Conservation (phyloP, 2,329 filamentous ascomycete species). For the Exophiala dermatitidis region DNA sequence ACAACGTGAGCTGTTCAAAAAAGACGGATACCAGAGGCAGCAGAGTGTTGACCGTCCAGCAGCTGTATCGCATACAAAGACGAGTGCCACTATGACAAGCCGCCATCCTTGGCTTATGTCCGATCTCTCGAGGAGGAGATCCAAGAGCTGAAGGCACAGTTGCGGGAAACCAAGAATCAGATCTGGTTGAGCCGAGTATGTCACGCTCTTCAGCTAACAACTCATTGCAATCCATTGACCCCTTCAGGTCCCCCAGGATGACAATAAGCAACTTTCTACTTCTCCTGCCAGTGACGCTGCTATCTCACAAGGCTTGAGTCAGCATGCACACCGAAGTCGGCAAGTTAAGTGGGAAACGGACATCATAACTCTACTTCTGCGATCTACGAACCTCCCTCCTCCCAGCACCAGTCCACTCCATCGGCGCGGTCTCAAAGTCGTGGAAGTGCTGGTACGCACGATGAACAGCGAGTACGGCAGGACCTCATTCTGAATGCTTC, state of each 20-base stretch:
- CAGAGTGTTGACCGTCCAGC: background rate
- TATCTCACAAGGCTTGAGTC: slow-evolving; percentile 16
- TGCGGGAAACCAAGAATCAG: slow-evolving; percentile 24
- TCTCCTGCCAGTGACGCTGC: slow-evolving; percentile 22
- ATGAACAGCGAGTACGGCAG: slow-evolving; percentile 19
- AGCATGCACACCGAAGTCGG: slow-evolving; percentile 14
- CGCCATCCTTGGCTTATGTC: slow-evolving; percentile 26
- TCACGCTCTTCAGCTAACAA: background rate
- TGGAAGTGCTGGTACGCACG: slow-evolving; percentile 4
- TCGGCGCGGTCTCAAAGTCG: slow-evolving; percentile 1
- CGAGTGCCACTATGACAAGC: slow-evolving; percentile 27
- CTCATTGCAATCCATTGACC: background rate
- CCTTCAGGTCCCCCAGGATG: slow-evolving; percentile 16
- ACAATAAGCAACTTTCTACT: slow-evolving; percentile 22
- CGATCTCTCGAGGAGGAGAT: slow-evolving; percentile 26
- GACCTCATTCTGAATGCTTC: slow-evolving; percentile 23
- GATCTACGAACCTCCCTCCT: slow-evolving; percentile 22
- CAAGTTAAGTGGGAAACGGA: slow-evolving; percentile 23
- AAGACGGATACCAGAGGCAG: background rate
- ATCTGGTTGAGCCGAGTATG: slow-evolving; percentile 20
- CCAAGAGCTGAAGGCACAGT: slow-evolving; percentile 23
- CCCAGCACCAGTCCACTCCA: slow-evolving; percentile 10
- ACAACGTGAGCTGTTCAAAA: slow-evolving; percentile 18
- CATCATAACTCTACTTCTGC: slow-evolving; percentile 26
- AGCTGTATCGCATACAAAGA: slow-evolving; percentile 28